A percentile compares a stretch with the other conserved stretches of the same genome.
phyloP scores from a whole-genome alignment of 345 rosid genomes.

The Streptanthus diversifolius region DNA sequence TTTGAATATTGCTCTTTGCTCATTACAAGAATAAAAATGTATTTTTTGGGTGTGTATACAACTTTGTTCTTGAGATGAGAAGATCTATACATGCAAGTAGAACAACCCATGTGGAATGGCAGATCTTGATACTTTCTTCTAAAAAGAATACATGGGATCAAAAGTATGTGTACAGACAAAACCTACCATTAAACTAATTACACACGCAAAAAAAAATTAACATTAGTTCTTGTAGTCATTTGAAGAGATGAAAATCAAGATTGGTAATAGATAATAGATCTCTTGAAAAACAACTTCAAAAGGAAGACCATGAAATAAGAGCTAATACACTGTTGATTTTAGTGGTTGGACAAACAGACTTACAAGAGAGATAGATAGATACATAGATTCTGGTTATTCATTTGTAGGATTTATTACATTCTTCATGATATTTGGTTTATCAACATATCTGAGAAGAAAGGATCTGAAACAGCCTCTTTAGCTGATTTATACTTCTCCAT shows the following conservation, averaged over 20 bases:
- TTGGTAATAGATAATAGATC: neutral
- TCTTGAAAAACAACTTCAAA: constrained; percentile 5
- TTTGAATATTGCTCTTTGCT: constrained; percentile 11
- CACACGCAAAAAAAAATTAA: neutral
- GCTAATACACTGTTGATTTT: constrained; percentile 6
- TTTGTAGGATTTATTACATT: neutral
- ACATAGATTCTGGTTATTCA: neutral
- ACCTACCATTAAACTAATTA: constrained; percentile 25
- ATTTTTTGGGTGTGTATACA: neutral
- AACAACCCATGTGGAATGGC: constrained; percentile 34
- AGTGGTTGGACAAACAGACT: constrained; percentile 4
- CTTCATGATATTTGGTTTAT: constrained; percentile 25
- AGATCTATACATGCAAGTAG: constrained; percentile 34
- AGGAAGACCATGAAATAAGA: neutral
- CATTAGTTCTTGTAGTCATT: constrained; percentile 6
- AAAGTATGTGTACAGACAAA: constrained; percentile 18
- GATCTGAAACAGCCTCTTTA: constrained; percentile 72
- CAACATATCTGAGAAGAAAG: constrained; percentile 61
- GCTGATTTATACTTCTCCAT: constrained; percentile 71
- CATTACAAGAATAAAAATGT: neutral
- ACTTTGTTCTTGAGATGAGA: constrained; percentile 30
- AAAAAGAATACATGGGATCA: constrained; percentile 20
- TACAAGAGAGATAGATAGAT: neutral
- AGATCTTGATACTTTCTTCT: constrained; percentile 28
- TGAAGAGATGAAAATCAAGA: constrained; percentile 2